Conservation (phyloP, 2,329 filamentous ascomycete species). For the Aspergillus arachidicola region DNA sequence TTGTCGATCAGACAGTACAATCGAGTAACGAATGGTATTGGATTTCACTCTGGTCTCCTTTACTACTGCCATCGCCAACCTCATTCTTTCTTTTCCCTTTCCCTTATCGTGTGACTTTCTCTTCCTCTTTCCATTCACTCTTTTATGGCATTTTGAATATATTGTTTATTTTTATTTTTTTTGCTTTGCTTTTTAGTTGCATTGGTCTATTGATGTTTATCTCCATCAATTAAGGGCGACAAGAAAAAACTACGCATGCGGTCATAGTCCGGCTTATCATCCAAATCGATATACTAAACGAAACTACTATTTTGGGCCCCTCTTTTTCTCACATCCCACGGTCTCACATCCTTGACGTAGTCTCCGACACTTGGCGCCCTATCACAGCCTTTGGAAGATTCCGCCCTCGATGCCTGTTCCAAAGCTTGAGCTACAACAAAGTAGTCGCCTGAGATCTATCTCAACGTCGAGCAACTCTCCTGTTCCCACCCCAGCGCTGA, state of each 20-base stretch:
- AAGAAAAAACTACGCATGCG: background rate
- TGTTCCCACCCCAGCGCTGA: constrained; percentile 24
- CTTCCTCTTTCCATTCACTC: background rate
- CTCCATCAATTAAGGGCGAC: background rate
- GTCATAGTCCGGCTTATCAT: background rate
- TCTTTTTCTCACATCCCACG: background rate
- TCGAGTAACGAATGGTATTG: background rate
- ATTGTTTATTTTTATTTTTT: background rate
- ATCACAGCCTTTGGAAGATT: constrained; percentile 12
- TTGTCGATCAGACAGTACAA: background rate
- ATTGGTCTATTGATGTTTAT: background rate
- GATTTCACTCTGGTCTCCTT: background rate
- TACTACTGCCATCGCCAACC: background rate
- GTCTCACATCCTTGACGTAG: constrained; percentile 1
- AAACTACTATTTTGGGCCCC: constrained; percentile 1
- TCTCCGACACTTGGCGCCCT: constrained; percentile 11
- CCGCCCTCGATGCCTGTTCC: constrained; percentile 23
- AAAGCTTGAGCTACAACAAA: constrained; percentile 17
- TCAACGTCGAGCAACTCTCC: constrained; percentile 10
- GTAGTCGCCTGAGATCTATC: constrained; percentile 19
- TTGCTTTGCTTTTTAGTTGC: background rate
- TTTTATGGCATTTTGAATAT: background rate
- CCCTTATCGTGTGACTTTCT: constrained; percentile 8
- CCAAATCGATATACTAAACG: background rate
- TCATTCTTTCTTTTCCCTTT: constrained; percentile 4